Conservation (phyloP, 805 yeast species). For the Pichia ethanolica region DNA sequence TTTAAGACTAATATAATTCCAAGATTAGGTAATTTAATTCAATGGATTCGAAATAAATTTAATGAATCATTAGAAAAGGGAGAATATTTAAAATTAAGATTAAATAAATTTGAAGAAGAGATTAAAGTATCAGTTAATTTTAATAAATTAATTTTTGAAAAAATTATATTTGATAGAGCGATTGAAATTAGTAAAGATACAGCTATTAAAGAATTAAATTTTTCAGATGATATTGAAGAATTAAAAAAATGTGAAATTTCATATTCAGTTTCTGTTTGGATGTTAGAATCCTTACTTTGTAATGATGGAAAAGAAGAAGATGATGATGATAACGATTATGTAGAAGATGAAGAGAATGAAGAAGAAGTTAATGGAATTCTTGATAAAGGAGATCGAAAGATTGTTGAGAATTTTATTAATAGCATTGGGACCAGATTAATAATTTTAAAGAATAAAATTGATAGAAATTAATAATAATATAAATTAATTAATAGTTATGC, state of each 20-base stretch:
- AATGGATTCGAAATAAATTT: constrained; percentile 85
- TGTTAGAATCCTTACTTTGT: constrained; percentile 81
- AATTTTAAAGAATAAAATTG: constrained; percentile 57
- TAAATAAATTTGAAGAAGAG: constrained; percentile 42
- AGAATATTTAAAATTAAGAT: constrained; percentile 57
- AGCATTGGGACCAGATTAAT: constrained; percentile 76
- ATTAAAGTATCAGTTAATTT: neutral
- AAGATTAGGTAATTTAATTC: constrained; percentile 43
- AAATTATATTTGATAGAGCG: constrained; percentile 85
- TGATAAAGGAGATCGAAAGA: constrained; percentile 64
- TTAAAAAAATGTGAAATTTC: constrained; percentile 74
- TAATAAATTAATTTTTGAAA: constrained; percentile 58
- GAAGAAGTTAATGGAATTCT: constrained; percentile 23
- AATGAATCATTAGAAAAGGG: constrained; percentile 88
- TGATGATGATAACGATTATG: constrained; percentile 16
- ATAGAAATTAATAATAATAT: neutral
- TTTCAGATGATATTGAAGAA: constrained; percentile 42
- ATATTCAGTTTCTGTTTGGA: constrained; percentile 90
- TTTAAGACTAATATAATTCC: constrained; percentile 28
- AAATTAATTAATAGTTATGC: too few species aligned
- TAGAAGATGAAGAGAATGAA: neutral
- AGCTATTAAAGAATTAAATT: constrained; percentile 69
- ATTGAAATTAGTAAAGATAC: constrained; percentile 88
- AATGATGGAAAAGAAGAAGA: constrained; percentile 14
- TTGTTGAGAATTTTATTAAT: constrained; percentile 73